Evolutionary conservation across 108 stramenopile species (phyloP), one percentile per base, ranked within the genome.

Genomic region (Craspedostauros australis): DNA sequence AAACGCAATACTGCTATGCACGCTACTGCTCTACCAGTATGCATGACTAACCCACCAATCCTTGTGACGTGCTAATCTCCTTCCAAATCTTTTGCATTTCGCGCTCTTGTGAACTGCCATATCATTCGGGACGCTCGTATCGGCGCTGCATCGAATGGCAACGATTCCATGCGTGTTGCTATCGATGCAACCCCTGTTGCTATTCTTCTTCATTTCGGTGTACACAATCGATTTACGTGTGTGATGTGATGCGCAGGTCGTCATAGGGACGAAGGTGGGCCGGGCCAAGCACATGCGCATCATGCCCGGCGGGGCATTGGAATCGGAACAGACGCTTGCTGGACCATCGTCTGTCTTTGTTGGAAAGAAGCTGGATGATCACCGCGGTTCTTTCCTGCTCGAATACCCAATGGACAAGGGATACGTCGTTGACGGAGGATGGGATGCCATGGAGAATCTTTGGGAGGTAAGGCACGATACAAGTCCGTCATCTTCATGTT

Each of bases 251-350:
- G 64, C 8, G 40, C 20, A 91, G 89, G 81, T 91, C n/a, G 71
- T 81, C 12, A 69, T 87, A 46, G 89, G 89, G 7, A 86, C 92
- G 36, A 91, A 88, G 47, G 93, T 96, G 27, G 97, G 97, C 16
- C 66, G 94, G 36, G 68, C 93, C 15, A 96, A 96, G 62, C 95
- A 98, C 64, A 80, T 80, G 68, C 75, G 95, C 5, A 85, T 94
- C 45, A 97, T 97, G 94, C 92, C 94, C 12, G 95, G 95, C 32
- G 95, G 95, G 16, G 92, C 94, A 1, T 68, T 97, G 60, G 96
- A 95, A 41, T 56, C 72, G 24, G 83, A 85, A 39, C 73, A 88
- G 46, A 64, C 62, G 31, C 73, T 74, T 5, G 57, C 70, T 15
- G 82, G 79, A 18, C 64, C 76, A n/a, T 69, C 73, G 7, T 83